Evolutionary conservation across 345 rosid species (phyloP).

Genomic region (Ceriops tagal): DNA sequence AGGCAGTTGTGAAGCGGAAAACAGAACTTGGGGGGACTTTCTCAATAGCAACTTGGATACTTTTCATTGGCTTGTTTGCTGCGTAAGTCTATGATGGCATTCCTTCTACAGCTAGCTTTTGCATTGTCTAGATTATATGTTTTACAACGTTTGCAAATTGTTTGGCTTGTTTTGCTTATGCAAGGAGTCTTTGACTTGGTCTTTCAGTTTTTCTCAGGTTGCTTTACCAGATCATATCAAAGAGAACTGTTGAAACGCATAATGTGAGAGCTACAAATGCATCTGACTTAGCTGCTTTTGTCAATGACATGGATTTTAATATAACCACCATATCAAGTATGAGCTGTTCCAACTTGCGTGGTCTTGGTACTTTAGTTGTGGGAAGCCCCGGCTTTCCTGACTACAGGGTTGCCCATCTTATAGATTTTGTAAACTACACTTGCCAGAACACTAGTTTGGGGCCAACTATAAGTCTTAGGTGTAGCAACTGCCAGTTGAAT

Average conservation of each 20-base stretch:
- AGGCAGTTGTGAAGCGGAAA: constrained; percentile 71
- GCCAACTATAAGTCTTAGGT: constrained; percentile 70
- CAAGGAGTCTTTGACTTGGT: constrained; percentile 27
- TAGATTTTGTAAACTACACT: constrained; percentile 48
- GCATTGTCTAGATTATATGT: constrained; percentile 4
- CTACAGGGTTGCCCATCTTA: constrained; percentile 45
- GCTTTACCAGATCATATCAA: constrained; percentile 87
- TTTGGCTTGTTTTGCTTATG: constrained; percentile 1
- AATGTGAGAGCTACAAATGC: constrained; percentile 78
- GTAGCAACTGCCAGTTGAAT: constrained; percentile 51
- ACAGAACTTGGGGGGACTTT: constrained; percentile 92
- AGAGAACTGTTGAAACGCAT: constrained; percentile 79
- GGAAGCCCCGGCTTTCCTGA: constrained; percentile 69
- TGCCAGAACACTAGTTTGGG: constrained; percentile 72
- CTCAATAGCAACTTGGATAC: constrained; percentile 93
- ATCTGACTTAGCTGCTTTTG: constrained; percentile 65
- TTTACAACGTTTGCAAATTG: neutral
- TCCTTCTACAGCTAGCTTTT: neutral
- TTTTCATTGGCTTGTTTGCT: constrained; percentile 82
- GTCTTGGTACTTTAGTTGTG: constrained; percentile 51
- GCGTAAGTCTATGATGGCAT: constrained; percentile 59
- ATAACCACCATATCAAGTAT: constrained; percentile 81
- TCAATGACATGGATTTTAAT: constrained; percentile 76
- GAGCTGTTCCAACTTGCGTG: constrained; percentile 76
- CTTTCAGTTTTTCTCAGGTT: constrained; percentile 64